A percentile compares a stretch with the other conserved stretches of the same genome.
Conservation (phyloP, 352 stramenopile species). For the Plasmopara muralis region DNA sequence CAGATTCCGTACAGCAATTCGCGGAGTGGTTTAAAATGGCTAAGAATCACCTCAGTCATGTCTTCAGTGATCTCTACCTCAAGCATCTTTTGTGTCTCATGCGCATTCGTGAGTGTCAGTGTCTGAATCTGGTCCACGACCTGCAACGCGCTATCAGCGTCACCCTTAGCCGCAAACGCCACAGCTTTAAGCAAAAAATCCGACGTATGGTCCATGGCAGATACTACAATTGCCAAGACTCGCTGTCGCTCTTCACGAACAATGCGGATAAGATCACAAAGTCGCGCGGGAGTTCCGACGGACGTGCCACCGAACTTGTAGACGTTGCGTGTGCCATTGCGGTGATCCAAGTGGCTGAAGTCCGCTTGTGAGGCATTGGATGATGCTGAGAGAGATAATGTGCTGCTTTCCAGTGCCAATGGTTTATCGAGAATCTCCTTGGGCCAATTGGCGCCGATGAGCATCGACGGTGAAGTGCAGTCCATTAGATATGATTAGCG, state of each 20-base stretch:
- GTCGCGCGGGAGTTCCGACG: constrained; percentile 51
- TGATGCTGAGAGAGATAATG: constrained; percentile 3
- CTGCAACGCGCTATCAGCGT: constrained; percentile 34
- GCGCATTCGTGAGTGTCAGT: constrained; percentile 57
- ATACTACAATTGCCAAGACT: constrained; percentile 67
- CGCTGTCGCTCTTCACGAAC: constrained; percentile 48
- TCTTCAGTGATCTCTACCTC: constrained; percentile 34
- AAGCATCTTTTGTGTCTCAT: constrained; percentile 51
- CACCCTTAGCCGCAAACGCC: constrained; percentile 45
- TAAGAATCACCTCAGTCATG: constrained; percentile 40
- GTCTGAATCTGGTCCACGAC: constrained; percentile 55
- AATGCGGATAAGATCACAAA: constrained; percentile 62
- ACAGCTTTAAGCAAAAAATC: constrained; percentile 64
- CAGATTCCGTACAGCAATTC: constrained; percentile 74
- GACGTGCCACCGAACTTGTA: constrained; percentile 84
- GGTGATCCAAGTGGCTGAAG: constrained; percentile 44
- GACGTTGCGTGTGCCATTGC: constrained; percentile 54
- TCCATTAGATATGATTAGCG: constrained; percentile 30
- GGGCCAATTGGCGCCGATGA: constrained; percentile 53
- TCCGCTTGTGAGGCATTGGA: neutral
- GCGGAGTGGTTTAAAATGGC: constrained; percentile 67
- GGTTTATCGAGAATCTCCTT: constrained; percentile 25
- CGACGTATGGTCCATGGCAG: constrained; percentile 76
- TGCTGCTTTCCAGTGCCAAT: constrained; percentile 25
- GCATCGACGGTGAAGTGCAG: constrained; percentile 65